Conservation (phyloP, 345 rosid species). For the Salix viminalis region DNA sequence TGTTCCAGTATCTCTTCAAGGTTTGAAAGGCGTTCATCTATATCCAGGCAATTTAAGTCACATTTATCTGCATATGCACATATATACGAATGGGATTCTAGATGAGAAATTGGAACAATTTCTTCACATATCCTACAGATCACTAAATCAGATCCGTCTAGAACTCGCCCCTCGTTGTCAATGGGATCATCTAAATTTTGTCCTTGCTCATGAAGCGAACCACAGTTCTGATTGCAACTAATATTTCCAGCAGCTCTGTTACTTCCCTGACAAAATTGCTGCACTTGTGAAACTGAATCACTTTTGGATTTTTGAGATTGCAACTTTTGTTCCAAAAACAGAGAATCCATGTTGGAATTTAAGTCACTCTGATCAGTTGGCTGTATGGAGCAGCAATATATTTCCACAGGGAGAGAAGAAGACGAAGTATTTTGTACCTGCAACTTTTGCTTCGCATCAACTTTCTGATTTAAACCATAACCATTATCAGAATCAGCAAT, state of each 20-base stretch:
- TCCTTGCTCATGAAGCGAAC: constrained; percentile 35
- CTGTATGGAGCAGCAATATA: constrained; percentile 11
- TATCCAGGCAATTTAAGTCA: constrained; percentile 59
- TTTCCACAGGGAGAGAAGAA: constrained; percentile 32
- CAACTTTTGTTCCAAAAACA: constrained; percentile 28
- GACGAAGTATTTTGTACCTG: constrained; percentile 23
- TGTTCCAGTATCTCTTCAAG: constrained; percentile 73
- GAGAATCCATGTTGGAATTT: constrained; percentile 29
- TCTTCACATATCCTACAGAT: constrained; percentile 83
- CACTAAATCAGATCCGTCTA: constrained; percentile 49
- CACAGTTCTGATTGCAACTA: constrained; percentile 13
- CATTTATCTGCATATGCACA: constrained; percentile 90
- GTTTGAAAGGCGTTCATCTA: constrained; percentile 65
- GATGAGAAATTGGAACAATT: constrained; percentile 56
- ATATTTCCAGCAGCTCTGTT: constrained; percentile 23
- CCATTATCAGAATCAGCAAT: constrained; percentile 36
- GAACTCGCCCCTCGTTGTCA: constrained; percentile 18
- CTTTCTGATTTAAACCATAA: constrained; percentile 29
- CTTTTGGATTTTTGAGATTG: constrained; percentile 23
- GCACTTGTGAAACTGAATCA: constrained; percentile 28
- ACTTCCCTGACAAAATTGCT: constrained; percentile 27
- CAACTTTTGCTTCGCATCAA: constrained; percentile 22
- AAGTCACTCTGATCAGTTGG: constrained; percentile 28
- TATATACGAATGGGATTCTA: constrained; percentile 79
- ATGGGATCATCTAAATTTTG: constrained; percentile 3